phyloP scores from a whole-genome alignment of 371 early-diverging fungal genomes.

The Zychaea mexicana region DNA sequence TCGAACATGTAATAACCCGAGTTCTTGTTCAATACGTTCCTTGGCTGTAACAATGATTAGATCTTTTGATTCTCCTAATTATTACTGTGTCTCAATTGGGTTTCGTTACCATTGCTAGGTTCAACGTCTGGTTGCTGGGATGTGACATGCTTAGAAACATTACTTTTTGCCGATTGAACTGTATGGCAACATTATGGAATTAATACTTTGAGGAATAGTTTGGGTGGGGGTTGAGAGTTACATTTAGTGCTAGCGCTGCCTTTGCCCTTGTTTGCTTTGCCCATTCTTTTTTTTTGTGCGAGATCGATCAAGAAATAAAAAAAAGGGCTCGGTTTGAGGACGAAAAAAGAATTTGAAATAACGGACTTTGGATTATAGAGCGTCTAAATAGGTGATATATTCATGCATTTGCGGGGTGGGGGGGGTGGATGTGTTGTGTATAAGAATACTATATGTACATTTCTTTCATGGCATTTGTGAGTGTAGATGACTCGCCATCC shows the following conservation, averaged over 20 bases:
- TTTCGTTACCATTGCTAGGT: slow-evolving; percentile 1
- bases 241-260: not conserved
- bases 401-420: no score
- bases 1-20: slow-evolving; percentile 12
- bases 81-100: not conserved
- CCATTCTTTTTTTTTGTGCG: not conserved
- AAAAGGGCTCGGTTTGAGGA: not conserved
- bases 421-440: no score
- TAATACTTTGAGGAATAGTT: no score
- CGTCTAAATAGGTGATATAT: no score
- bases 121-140: not conserved
- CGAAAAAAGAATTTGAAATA: not conserved
- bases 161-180: not conserved
- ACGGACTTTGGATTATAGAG: no score
- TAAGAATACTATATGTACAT: slow-evolving; percentile 32
- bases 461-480: slow-evolving; percentile 26
- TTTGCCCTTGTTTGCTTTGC: not conserved
- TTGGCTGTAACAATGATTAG: slow-evolving; percentile 16
- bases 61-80: no score
- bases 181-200: not conserved
- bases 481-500: not conserved
- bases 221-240: not conserved
- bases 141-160: not conserved
- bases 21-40: slow-evolving; percentile 19
- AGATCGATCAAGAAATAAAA: not conserved